Base-by-base conservation (phyloP, 495 filamentous ascomycete genomes). In the Podospora didyma region DNA sequence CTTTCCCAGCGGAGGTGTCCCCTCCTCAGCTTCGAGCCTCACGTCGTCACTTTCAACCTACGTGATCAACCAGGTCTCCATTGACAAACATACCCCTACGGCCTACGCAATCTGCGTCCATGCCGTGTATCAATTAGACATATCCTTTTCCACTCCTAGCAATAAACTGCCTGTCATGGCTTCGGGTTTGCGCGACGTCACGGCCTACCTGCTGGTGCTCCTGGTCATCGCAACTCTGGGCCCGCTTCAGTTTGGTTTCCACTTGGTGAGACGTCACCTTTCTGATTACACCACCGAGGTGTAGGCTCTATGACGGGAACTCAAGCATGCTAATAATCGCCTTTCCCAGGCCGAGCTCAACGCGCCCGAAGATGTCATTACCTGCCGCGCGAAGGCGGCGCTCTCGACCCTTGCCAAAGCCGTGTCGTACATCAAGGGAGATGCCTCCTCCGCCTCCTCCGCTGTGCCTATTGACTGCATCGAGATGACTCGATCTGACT, bases 161-260 rank as follows among this genome's bases (percentile, higher is more conserved):
- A 20, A 22, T 31, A 41, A 4, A 17, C 21, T 26, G 22, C 14
- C 28, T 50, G 49, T 39, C 51, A 79, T 74, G 74, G 44, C 74
- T 42, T 66, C 67, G 26, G 60, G 59, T 23, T 48, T 73, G 49
- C 61, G 62, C 26, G 75, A 79, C 53, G 70, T 80, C 42, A 89
- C 87, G 16, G 72, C 78, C 35, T 91, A 89, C 64, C 75, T 92
- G 51, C 60, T 86, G 62, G 76, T 85, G 60, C 70, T 89, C 42
- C 75, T 91, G 31, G 71, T 79, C 46, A 77, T 89, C 63, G 77
- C 79, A 48, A 89, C 87, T 4, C 65, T 95, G 16, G 92, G 91
- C 5, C 89, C 94, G 2, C 81, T 96, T 9, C 91, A 96, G 64
- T 97, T 97, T 62, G 94, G 95, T 20, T 97, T 87, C 68, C 95